These are phyloP conservation scores for Alternaria brassicicola DNA, from an alignment of 2,329 filamentous ascomycete genomes.

Conservation along the genomic window DNA sequence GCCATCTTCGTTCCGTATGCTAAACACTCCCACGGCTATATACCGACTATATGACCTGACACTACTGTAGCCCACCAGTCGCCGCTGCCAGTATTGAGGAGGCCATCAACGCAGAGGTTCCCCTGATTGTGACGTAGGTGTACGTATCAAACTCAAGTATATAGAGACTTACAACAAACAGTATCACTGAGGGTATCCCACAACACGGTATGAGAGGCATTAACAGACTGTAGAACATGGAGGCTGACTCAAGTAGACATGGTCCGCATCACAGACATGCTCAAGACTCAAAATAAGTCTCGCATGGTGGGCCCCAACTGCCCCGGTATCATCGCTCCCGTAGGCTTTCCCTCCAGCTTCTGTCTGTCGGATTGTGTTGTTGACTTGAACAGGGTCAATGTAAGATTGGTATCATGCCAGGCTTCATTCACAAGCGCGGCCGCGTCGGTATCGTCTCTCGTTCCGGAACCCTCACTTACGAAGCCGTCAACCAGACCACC, in stretches of 20 bases:
- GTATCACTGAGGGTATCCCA: conserved; percentile 95
- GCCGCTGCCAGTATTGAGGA: conserved; percentile 97
- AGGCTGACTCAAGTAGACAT: conserved; percentile 69
- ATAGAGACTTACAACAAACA: conserved; percentile 46
- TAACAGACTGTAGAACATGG: not conserved
- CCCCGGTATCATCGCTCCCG: conserved; percentile 89
- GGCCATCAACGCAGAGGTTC: conserved; percentile 89
- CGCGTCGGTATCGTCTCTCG: conserved; percentile 98
- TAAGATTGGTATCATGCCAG: conserved; percentile 99
- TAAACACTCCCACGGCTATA: conserved; percentile 3
- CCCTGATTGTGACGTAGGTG: conserved; percentile 82
- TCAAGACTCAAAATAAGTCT: conserved; percentile 97
- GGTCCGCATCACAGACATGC: conserved; percentile 97
- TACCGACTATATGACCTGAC: conserved; percentile 35
- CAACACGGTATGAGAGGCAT: conserved; percentile 76
- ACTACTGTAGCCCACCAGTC: conserved; percentile 72
- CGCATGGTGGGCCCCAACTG: conserved; percentile 97
- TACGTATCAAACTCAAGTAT: conserved; percentile 16
- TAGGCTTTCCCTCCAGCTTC: conserved; percentile 44
- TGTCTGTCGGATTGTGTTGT: not conserved
- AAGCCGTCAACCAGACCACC: conserved; percentile 99
- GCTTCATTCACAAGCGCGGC: conserved; percentile 99
- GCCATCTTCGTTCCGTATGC: conserved; percentile 93
- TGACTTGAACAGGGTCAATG: conserved; percentile 75
- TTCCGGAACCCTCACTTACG: conserved; percentile 97